phyloP scores from a whole-genome alignment of 2,329 filamentous ascomycete genomes.

The Keithomyces neogunnii region DNA sequence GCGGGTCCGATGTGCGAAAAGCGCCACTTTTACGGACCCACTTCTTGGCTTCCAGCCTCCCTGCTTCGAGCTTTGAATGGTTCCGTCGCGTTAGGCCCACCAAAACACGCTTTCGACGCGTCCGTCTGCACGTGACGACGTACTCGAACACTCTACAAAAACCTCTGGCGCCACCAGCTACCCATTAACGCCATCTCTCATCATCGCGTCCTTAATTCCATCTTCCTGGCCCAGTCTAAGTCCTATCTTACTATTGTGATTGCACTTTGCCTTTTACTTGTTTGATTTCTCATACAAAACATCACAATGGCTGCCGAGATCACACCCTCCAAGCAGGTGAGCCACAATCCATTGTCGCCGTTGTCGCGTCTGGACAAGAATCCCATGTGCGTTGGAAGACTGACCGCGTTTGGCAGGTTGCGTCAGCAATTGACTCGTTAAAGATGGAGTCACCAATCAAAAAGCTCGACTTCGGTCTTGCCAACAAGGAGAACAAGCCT shows the following conservation, averaged over 20 bases:
- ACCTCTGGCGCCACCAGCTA: conserved; percentile 21
- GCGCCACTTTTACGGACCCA: neutral
- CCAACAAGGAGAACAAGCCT: conserved; percentile 75
- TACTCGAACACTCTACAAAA: conserved; percentile 28
- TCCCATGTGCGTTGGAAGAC: conserved; percentile 13
- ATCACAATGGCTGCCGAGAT: conserved; percentile 66
- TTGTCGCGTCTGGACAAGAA: neutral
- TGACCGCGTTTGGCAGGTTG: conserved; percentile 53
- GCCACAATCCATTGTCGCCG: conserved; percentile 15
- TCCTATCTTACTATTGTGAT: conserved; percentile 10
- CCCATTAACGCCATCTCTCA: conserved; percentile 13
- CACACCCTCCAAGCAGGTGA: conserved; percentile 51
- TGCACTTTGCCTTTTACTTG: conserved; percentile 10
- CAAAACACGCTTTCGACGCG: conserved; percentile 25
- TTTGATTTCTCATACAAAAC: conserved; percentile 5
- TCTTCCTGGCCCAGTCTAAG: conserved; percentile 12
- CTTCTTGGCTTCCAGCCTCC: neutral
- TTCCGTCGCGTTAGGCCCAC: conserved; percentile 11
- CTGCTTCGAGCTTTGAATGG: conserved; percentile 14
- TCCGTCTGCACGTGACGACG: conserved; percentile 28
- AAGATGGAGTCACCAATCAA: conserved; percentile 91
- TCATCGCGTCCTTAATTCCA: conserved; percentile 20
- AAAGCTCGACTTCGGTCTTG: conserved; percentile 70
- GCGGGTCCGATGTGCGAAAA: neutral
- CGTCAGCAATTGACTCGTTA: conserved; percentile 75